phyloP scores from a whole-genome alignment of 78 protist species.

The Dictyostelium firmibasis region DNA sequence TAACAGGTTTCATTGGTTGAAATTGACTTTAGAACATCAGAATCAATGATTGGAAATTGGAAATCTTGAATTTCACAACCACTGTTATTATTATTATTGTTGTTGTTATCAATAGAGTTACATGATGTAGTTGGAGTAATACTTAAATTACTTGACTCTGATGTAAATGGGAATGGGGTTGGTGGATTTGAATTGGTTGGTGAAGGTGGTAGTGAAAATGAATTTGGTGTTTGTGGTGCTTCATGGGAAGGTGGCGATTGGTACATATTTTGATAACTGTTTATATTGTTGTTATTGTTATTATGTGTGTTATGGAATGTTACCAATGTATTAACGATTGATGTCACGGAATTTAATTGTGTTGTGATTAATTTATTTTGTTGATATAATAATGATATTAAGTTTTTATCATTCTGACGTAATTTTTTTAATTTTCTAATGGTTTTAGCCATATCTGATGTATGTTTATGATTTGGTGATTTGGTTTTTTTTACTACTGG shows the following conservation, averaged over 20 bases:
- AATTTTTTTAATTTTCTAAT: slow-evolving; percentile 21
- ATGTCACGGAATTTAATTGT: slow-evolving; percentile 37
- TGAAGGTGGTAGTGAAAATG: background rate
- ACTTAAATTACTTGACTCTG: background rate
- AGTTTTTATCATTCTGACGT: slow-evolving; percentile 37
- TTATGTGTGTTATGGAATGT: background rate
- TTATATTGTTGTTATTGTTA: background rate
- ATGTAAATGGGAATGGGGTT: background rate
- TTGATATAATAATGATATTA: slow-evolving; percentile 42
- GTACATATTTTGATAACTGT: background rate
- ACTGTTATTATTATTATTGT: background rate
- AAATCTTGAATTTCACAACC: background rate
- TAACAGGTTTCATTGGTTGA: background rate
- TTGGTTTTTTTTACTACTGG: background rate
- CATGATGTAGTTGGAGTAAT: background rate
- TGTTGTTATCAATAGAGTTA: background rate
- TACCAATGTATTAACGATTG: background rate
- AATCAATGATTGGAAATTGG: background rate
- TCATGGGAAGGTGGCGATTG: background rate
- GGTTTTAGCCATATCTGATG: background rate
- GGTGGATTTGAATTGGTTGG: background rate
- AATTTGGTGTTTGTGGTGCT: background rate
- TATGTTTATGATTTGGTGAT: background rate
- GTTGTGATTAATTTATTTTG: slow-evolving; percentile 34
- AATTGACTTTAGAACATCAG: background rate